Conservation (phyloP, 306 rosid genomes). For the Urtica urens region DNA sequence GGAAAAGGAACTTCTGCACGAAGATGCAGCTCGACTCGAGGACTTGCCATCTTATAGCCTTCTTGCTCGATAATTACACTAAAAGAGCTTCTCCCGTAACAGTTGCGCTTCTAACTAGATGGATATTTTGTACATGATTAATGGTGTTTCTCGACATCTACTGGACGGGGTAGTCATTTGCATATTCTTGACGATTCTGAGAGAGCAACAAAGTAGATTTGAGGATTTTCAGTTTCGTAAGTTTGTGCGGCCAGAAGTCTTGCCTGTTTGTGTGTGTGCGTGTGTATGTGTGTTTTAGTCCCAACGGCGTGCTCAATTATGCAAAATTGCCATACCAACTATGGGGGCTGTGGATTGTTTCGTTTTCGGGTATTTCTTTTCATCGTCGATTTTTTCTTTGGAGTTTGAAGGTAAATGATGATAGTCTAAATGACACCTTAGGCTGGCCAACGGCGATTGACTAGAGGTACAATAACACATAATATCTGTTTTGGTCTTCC, state of each 20-base stretch:
- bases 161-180: conserved; percentile 18
- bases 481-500: too few relatives aligned
- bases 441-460: neutral
- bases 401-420: neutral
- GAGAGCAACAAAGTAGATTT: conserved; percentile 7
- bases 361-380: neutral
- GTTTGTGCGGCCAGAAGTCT: conserved; percentile 19
- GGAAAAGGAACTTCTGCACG: conserved; percentile 85
- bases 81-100: conserved; percentile 16
- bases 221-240: conserved; percentile 17
- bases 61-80: conserved; percentile 43
- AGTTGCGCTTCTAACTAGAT: conserved; percentile 19
- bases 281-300: conserved; percentile 28
- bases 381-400: neutral
- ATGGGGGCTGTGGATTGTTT: neutral
- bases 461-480: too few relatives aligned
- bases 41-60: conserved; percentile 81
- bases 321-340: neutral
- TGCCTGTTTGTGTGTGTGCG: too few relatives aligned
- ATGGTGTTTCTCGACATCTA: conserved; percentile 25
- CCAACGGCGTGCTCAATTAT: conserved; percentile 18
- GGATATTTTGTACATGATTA: conserved; percentile 45
- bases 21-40: conserved; percentile 63
- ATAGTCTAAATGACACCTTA: neutral
- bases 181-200: conserved; percentile 27